phyloP scores from a whole-genome alignment of 2,329 filamentous ascomycete species.

The Ophiostoma perfectum region DNA sequence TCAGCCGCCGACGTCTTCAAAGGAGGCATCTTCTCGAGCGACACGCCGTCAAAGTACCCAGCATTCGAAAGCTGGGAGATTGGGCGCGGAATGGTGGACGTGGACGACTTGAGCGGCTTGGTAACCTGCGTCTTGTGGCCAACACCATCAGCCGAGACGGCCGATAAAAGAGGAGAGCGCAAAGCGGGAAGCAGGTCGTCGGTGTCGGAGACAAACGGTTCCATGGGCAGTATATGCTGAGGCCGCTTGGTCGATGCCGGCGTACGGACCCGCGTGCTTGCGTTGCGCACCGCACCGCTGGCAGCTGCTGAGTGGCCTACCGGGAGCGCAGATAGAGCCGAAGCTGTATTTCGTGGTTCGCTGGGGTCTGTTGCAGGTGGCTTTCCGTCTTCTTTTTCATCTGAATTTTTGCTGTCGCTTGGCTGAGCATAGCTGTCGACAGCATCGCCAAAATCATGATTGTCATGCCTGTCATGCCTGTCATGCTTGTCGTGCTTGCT shows the following conservation, averaged over 20 bases:
- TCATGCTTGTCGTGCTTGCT: neutral
- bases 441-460: neutral
- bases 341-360: neutral
- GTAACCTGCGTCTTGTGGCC: conserved; percentile 22
- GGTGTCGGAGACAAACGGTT: conserved; percentile 31
- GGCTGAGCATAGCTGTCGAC: neutral
- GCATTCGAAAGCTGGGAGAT: conserved; percentile 35
- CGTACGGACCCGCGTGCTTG: conserved; percentile 34
- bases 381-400: neutral
- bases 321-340: neutral
- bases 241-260: conserved; percentile 30
- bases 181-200: conserved; percentile 33
- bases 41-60: conserved; percentile 33
- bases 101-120: conserved; percentile 28
- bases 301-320: neutral
- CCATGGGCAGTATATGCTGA: conserved; percentile 34
- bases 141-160: conserved; percentile 27
- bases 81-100: conserved; percentile 30
- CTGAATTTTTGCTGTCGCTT: neutral
- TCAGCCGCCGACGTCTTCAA: conserved; percentile 27
- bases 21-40: conserved; percentile 34
- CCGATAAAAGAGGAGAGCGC: conserved; percentile 31
- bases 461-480: neutral
- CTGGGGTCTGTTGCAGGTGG: neutral
- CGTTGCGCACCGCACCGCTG: conserved; percentile 30